Conservation (phyloP, 2,329 filamentous ascomycete genomes). For the Cucurbitaria berberidis region DNA sequence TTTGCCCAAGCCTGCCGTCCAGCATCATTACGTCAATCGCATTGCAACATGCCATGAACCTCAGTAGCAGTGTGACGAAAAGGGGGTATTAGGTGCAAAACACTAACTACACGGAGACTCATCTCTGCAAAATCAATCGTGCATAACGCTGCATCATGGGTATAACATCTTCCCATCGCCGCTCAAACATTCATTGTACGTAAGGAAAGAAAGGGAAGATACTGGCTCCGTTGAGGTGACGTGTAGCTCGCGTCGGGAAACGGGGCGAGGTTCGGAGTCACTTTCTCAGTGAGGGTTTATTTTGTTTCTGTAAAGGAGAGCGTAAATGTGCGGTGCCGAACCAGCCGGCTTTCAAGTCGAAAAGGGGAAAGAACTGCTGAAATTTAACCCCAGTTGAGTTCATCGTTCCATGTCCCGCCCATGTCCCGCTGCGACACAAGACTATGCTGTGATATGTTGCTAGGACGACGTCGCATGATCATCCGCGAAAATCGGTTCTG, state of each 20-base stretch:
- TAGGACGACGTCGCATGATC: slow-evolving; percentile 44
- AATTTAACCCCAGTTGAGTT: slow-evolving; percentile 43
- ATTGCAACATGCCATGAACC: slow-evolving; percentile 1
- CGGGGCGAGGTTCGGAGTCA: slow-evolving; percentile 47
- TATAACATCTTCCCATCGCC: slow-evolving; percentile 39
- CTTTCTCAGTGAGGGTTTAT: slow-evolving; percentile 45
- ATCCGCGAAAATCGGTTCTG: slow-evolving; percentile 44
- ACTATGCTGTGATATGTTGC: slow-evolving; percentile 47
- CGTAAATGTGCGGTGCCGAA: slow-evolving; percentile 27
- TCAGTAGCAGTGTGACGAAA: slow-evolving; percentile 4
- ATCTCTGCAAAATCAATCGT: slow-evolving; percentile 15
- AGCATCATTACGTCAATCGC: slow-evolving; percentile 23
- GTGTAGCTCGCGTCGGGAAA: slow-evolving; percentile 40
- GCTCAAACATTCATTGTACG: slow-evolving; percentile 20
- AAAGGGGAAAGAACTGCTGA: slow-evolving; percentile 1
- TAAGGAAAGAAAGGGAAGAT: slow-evolving; percentile 23
- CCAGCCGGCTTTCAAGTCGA: slow-evolving; percentile 30
- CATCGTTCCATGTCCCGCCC: slow-evolving; percentile 42
- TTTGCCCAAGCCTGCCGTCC: slow-evolving; percentile 15
- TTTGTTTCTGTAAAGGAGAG: slow-evolving; percentile 29
- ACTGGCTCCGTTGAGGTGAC: slow-evolving; percentile 43
- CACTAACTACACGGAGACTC: slow-evolving; percentile 4
- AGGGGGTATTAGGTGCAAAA: slow-evolving; percentile 19
- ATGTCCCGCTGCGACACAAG: slow-evolving; percentile 40
- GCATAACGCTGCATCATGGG: slow-evolving; percentile 44